These are phyloP conservation scores for Candida schatavii DNA, from an alignment of 805 yeast genomes.

Conservation along the genomic window DNA sequence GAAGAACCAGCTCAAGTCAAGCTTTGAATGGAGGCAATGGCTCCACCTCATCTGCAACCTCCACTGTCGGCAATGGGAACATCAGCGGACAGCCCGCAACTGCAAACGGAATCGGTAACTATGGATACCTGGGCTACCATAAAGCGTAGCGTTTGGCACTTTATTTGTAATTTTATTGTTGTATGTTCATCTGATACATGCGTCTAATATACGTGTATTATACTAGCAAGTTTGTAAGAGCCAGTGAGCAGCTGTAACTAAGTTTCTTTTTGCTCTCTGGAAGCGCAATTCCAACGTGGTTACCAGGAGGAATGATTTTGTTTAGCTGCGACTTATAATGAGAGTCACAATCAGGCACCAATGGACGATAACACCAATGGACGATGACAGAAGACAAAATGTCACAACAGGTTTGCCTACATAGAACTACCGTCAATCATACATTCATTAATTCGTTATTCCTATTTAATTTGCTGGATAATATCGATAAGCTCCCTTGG, in stretches of 20 bases:
- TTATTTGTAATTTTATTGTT: constrained; percentile 9
- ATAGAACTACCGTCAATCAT: neutral
- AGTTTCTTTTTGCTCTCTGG: neutral
- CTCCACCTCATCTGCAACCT: constrained; percentile 2
- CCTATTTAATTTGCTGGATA: constrained; percentile 3
- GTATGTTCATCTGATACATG: constrained; percentile 7
- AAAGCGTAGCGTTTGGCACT: constrained; percentile 11
- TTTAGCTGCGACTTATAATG: no score
- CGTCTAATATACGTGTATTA: constrained; percentile 5
- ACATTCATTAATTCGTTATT: no score
- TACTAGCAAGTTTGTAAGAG: neutral
- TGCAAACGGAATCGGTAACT: constrained; percentile 28
- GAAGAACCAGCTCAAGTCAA: constrained; percentile 36
- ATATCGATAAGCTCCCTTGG: constrained; percentile 28
- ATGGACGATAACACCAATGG: no score
- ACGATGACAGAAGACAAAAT: neutral
- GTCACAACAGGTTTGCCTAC: neutral
- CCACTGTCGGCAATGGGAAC: neutral
- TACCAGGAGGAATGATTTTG: no score
- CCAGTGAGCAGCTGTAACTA: neutral
- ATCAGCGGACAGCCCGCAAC: constrained; percentile 3
- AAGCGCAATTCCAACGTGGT: neutral
- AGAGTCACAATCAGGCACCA: no score
- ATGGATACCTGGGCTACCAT: constrained; percentile 35
- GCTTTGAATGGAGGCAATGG: constrained; percentile 7